Percentiles rank a stretch among this genome's conserved stretches.
Conservation (phyloP, 768 basidiomycete species). For the Cystoderma amianthinum region DNA sequence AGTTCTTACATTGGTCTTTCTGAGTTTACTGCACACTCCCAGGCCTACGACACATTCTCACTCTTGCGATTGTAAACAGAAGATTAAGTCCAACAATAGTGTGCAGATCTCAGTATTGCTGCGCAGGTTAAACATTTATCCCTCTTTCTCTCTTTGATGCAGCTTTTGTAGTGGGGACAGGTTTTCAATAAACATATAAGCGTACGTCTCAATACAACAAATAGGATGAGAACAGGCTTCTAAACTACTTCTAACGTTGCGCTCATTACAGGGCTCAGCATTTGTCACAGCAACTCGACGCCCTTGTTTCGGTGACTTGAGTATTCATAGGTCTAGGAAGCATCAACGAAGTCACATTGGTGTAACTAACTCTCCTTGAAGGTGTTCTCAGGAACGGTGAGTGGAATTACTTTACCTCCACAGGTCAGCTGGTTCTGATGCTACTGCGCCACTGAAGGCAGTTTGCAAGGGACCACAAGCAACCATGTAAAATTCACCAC, state of each 20-base stretch:
- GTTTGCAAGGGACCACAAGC: not conserved
- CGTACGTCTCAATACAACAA: too few relatives aligned
- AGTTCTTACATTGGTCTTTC: too few relatives aligned
- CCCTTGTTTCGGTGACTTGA: not conserved
- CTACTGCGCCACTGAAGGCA: not conserved
- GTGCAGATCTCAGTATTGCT: not conserved
- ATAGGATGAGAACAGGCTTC: too few relatives aligned
- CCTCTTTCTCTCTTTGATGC: too few relatives aligned
- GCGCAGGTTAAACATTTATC: not conserved
- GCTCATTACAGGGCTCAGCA: too few relatives aligned
- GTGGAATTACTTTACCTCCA: not conserved
- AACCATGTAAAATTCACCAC: too few relatives aligned
- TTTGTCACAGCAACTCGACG: too few relatives aligned
- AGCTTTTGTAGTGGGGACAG: too few relatives aligned
- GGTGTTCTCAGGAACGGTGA: not conserved
- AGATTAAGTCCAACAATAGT: not conserved
- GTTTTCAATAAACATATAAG: too few relatives aligned
- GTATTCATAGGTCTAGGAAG: not conserved
- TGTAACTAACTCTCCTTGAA: too few relatives aligned
- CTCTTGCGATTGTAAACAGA: not conserved
- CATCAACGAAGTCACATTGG: not conserved
- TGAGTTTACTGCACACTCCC: too few relatives aligned
- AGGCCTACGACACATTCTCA: not conserved
- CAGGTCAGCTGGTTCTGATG: not conserved
- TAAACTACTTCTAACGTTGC: too few relatives aligned